phyloP scores from a whole-genome alignment of 2,329 filamentous ascomycete species.

The Microcera coccophila region DNA sequence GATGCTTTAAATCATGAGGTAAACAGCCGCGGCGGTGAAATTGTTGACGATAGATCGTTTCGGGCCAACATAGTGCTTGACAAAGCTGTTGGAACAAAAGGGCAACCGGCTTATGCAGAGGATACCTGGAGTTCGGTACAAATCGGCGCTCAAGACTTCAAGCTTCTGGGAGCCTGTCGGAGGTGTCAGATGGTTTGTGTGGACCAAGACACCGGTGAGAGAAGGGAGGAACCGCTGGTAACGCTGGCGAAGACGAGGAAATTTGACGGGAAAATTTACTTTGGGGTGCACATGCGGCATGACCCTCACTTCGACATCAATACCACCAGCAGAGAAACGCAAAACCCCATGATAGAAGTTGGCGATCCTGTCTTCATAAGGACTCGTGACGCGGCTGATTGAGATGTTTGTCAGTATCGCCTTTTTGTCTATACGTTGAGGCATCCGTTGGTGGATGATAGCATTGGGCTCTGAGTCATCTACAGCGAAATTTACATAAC shows the following conservation, averaged over 20 bases:
- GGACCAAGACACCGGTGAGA: slow-evolving; percentile 75
- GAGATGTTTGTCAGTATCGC: too few relatives aligned
- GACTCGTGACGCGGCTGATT: too few relatives aligned
- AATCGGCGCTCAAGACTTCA: slow-evolving; percentile 62
- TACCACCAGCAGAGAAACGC: slow-evolving; percentile 14
- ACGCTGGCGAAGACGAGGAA: slow-evolving; percentile 84
- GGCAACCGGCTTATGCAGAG: slow-evolving; percentile 66
- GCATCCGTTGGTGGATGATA: too few relatives aligned
- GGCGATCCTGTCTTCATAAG: slow-evolving; percentile 42
- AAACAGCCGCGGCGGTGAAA: slow-evolving; percentile 54
- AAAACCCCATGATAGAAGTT: slow-evolving; percentile 43
- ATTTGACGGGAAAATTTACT: slow-evolving; percentile 79
- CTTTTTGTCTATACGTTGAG: too few relatives aligned
- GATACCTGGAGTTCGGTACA: slow-evolving; percentile 69
- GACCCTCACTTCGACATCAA: slow-evolving; percentile 14
- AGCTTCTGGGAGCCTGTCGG: slow-evolving; percentile 77
- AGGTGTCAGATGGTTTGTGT: slow-evolving; percentile 96
- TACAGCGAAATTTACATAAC: too few relatives aligned
- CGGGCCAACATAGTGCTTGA: slow-evolving; percentile 79
- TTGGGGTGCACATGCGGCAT: slow-evolving; percentile 75
- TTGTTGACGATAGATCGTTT: slow-evolving; percentile 71
- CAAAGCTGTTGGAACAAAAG: slow-evolving; percentile 34
- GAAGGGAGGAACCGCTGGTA: slow-evolving; percentile 79
- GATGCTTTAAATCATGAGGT: slow-evolving; percentile 74
- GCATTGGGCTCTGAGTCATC: too few relatives aligned